These are phyloP conservation scores for Dryas alaskensis DNA, from an alignment of 306 rosid genomes.

Conservation along the genomic window DNA sequence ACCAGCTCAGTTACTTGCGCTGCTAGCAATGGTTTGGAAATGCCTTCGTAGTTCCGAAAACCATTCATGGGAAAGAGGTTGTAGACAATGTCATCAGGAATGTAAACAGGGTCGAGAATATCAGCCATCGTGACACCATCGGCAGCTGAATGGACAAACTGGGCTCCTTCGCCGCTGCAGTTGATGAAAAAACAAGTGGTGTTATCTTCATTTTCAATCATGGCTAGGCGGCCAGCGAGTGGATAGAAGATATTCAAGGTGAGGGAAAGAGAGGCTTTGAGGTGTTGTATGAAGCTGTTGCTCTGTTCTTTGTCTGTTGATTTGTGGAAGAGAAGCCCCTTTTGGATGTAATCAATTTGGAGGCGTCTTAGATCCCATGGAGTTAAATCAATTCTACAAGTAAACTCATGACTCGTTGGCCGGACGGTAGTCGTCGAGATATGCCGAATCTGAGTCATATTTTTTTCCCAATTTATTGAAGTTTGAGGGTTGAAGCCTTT, in stretches of 20 bases:
- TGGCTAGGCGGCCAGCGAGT: conserved; percentile 7
- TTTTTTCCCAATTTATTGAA: no score
- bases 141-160: conserved; percentile 5
- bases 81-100: background rate
- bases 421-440: no score
- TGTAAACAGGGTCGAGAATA: background rate
- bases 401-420: no score
- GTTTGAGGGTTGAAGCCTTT: no score
- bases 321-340: conserved; percentile 30
- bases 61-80: conserved; percentile 9
- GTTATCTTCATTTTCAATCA: background rate
- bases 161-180: conserved; percentile 26
- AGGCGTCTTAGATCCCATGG: conserved; percentile 39
- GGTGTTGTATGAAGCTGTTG: conserved; percentile 1
- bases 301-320: background rate
- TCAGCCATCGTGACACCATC: conserved; percentile 5
- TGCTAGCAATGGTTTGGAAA: background rate
- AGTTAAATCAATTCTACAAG: conserved; percentile 18
- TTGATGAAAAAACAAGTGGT: conserved; percentile 20
- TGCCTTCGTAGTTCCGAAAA: conserved; percentile 3
- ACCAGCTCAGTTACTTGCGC: conserved; percentile 45
- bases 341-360: conserved; percentile 23
- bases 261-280: conserved; percentile 15
- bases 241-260: background rate
- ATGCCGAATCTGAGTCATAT: no score